Percentiles rank a stretch among this genome's conserved stretches.
phyloP scores from a whole-genome alignment of 495 filamentous ascomycete genomes.

The Lasiosphaeris hirsuta region DNA sequence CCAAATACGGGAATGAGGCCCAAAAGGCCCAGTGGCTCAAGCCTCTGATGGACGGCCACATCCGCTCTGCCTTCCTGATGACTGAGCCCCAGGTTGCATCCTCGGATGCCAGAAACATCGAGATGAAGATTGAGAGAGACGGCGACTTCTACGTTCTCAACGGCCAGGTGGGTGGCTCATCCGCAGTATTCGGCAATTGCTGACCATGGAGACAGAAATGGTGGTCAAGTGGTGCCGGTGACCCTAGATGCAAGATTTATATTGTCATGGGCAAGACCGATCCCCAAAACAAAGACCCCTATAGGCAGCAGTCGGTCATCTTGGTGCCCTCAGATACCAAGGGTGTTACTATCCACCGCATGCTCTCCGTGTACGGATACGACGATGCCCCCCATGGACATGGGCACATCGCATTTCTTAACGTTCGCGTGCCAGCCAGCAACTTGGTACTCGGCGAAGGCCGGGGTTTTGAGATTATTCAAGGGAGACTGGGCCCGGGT shows the following conservation, averaged over 20 bases:
- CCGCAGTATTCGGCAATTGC: neutral
- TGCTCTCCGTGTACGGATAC: conserved; percentile 87
- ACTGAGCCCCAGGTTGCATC: conserved; percentile 85
- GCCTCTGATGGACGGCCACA: conserved; percentile 79
- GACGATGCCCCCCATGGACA: conserved; percentile 94
- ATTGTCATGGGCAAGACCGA: conserved; percentile 89
- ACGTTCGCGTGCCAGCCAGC: conserved; percentile 73
- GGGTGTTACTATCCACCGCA: conserved; percentile 79
- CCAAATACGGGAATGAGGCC: conserved; percentile 87
- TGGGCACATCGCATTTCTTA: conserved; percentile 80
- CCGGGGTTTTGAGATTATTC: conserved; percentile 95
- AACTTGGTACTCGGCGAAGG: conserved; percentile 87
- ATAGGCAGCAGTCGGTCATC: conserved; percentile 86
- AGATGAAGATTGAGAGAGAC: conserved; percentile 72
- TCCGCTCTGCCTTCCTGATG: conserved; percentile 90
- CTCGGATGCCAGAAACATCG: conserved; percentile 85
- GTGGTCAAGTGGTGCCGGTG: conserved; percentile 91
- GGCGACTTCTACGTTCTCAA: conserved; percentile 84
- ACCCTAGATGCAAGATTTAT: conserved; percentile 85
- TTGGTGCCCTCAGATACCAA: conserved; percentile 72
- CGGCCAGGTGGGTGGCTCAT: conserved; percentile 59
- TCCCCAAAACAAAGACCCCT: conserved; percentile 64
- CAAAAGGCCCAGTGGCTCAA: conserved; percentile 85
- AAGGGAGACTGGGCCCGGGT: conserved; percentile 85
- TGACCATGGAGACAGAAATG: conserved; percentile 63